phyloP scores from a whole-genome alignment of 192 early-diverging fungal genomes.

The Cladochytrium replicatum region DNA sequence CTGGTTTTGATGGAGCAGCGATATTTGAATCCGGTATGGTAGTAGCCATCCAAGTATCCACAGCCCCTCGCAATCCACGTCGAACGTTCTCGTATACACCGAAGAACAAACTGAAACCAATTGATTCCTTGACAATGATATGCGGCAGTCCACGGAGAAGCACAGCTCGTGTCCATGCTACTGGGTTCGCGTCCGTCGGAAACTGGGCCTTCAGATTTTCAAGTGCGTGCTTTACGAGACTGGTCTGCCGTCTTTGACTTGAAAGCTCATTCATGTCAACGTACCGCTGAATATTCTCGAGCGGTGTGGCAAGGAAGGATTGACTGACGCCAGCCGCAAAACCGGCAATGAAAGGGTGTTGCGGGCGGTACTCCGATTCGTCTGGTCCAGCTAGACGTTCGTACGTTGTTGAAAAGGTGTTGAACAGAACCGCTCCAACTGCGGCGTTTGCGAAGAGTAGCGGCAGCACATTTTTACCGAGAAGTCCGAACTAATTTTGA shows the following conservation, averaged over 20 bases:
- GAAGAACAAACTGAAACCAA: conserved; percentile 43
- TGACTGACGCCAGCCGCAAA: conserved; percentile 30
- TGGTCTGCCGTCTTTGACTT: conserved; percentile 18
- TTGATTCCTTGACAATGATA: conserved; percentile 10
- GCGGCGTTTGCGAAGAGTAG: conserved; percentile 33
- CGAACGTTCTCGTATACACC: conserved; percentile 35
- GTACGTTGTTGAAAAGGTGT: conserved; percentile 12
- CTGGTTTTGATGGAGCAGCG: too few relatives aligned
- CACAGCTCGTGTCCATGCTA: neutral
- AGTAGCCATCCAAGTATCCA: conserved; percentile 18
- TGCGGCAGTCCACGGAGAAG: neutral
- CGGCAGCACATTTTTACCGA: conserved; percentile 32
- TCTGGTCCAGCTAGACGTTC: neutral
- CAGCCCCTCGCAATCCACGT: conserved; percentile 21
- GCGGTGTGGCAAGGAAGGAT: conserved; percentile 33
- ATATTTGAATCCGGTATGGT: too few relatives aligned
- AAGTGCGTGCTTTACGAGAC: conserved; percentile 20
- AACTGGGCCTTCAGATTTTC: conserved; percentile 1
- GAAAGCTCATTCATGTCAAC: conserved; percentile 18
- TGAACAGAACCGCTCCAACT: conserved; percentile 44
- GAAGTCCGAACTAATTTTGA: conserved; percentile 7
- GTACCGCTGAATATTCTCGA: conserved; percentile 30
- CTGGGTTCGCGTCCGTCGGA: neutral
- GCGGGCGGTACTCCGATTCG: conserved; percentile 8
- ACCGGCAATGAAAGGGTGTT: conserved; percentile 32